Evolutionary conservation across 2,329 filamentous ascomycete species (phyloP).

Genomic region (Zymoseptoria pseudotritici): DNA sequence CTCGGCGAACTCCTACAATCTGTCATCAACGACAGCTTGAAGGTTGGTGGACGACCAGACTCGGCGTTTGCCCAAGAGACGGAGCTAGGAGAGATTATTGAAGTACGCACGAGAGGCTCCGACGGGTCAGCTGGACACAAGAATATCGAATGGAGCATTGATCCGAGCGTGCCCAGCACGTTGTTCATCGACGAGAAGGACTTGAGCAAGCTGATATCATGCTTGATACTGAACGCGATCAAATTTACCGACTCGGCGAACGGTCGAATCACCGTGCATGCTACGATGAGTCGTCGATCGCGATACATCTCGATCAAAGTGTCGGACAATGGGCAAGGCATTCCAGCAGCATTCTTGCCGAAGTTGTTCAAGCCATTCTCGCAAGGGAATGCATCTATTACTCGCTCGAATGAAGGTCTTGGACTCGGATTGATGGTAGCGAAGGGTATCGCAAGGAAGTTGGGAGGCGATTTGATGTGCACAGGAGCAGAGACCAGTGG

Average conservation of each 20-base stretch:
- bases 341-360: constrained; percentile 57
- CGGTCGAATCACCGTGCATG: constrained; percentile 52
- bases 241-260: constrained; percentile 57
- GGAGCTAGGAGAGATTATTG: constrained; percentile 42
- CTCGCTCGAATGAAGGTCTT: constrained; percentile 59
- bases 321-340: constrained; percentile 60
- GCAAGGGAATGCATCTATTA: constrained; percentile 60
- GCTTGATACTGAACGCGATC: constrained; percentile 58
- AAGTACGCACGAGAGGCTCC: constrained; percentile 38
- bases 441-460: constrained; percentile 60
- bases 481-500: constrained; percentile 56
- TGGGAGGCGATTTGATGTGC: constrained; percentile 61
- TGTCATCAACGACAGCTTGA: constrained; percentile 46
- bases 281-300: constrained; percentile 40
- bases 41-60: constrained; percentile 46
- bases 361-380: constrained; percentile 64
- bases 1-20: constrained; percentile 45
- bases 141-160: constrained; percentile 45
- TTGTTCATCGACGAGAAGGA: constrained; percentile 57
- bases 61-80: constrained; percentile 43
- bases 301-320: constrained; percentile 55
- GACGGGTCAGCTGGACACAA: constrained; percentile 40
- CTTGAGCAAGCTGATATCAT: constrained; percentile 56
- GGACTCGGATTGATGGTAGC: constrained; percentile 65
- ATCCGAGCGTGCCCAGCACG: constrained; percentile 44